These are phyloP conservation scores for Colletotrichum theobromicola DNA, from an alignment of 2,329 filamentous ascomycete genomes.

Conservation along the genomic window DNA sequence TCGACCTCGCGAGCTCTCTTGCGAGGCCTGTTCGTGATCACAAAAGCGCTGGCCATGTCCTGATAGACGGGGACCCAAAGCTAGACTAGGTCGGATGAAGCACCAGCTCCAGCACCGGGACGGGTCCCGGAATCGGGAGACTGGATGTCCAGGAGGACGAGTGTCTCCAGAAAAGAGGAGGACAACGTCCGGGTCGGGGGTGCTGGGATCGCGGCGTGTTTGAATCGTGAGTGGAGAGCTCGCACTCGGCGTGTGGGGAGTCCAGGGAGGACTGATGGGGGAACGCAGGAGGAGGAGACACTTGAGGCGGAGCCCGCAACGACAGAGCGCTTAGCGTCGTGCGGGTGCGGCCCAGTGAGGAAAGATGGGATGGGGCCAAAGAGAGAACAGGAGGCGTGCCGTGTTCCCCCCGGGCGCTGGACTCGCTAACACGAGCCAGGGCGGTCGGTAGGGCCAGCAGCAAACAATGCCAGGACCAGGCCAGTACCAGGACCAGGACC, in stretches of 20 bases:
- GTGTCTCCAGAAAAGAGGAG: background rate
- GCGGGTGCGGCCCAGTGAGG: slow-evolving; percentile 5
- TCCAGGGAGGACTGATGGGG: background rate
- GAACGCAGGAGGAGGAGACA: background rate
- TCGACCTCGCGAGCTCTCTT: slow-evolving; percentile 5
- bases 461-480: background rate
- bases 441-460: background rate
- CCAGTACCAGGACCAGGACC: background rate
- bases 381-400: slow-evolving; percentile 10
- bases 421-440: background rate
- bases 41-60: background rate
- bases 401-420: background rate
- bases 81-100: background rate
- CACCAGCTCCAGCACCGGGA: background rate
- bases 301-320: background rate
- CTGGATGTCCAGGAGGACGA: background rate
- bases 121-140: background rate
- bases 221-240: background rate
- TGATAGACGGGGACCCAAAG: background rate
- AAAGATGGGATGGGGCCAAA: slow-evolving; percentile 6
- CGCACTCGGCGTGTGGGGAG: background rate
- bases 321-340: background rate
- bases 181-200: background rate
- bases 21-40: background rate
- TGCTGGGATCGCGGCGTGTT: background rate